Conservation (phyloP, 768 basidiomycete species). For the Amylocystis lapponica region DNA sequence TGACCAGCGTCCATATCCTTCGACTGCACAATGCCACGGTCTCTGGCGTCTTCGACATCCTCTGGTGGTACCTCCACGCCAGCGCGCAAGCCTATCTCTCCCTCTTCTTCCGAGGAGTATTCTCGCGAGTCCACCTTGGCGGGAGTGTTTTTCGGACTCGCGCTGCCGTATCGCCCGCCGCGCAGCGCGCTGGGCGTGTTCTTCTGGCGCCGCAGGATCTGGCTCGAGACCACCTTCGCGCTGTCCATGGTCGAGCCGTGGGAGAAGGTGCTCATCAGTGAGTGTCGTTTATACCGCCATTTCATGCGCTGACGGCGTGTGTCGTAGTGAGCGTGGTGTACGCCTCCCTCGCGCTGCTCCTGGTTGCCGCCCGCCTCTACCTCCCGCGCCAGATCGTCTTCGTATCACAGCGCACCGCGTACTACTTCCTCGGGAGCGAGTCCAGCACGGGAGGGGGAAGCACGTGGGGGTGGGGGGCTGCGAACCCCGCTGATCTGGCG, state of each 20-base stretch:
- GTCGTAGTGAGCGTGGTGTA: constrained; percentile 28
- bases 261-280: constrained; percentile 59
- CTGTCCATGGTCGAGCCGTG: constrained; percentile 59
- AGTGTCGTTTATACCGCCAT: constrained; percentile 32
- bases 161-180: constrained; percentile 24
- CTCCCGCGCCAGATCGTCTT: constrained; percentile 51
- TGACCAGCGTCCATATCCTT: background rate
- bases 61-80: too few relatives aligned
- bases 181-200: constrained; percentile 13
- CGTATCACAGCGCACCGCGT: constrained; percentile 47
- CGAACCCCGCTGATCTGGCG: too few relatives aligned
- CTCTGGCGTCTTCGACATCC: background rate
- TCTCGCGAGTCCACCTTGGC: constrained; percentile 12
- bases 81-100: too few relatives aligned
- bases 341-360: constrained; percentile 37
- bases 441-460: too few relatives aligned
- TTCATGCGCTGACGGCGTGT: background rate
- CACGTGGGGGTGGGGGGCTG: too few relatives aligned
- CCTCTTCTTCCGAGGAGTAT: too few relatives aligned
- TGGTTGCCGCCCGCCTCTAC: constrained; percentile 48
- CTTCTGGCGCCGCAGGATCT: constrained; percentile 49
- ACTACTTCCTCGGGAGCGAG: constrained; percentile 59
- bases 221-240: constrained; percentile 59
- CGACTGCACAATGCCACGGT: background rate
- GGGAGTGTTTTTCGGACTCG: constrained; percentile 16